phyloP scores from a whole-genome alignment of 2,329 filamentous ascomycete species.

The Fonsecaea pedrosoi region DNA sequence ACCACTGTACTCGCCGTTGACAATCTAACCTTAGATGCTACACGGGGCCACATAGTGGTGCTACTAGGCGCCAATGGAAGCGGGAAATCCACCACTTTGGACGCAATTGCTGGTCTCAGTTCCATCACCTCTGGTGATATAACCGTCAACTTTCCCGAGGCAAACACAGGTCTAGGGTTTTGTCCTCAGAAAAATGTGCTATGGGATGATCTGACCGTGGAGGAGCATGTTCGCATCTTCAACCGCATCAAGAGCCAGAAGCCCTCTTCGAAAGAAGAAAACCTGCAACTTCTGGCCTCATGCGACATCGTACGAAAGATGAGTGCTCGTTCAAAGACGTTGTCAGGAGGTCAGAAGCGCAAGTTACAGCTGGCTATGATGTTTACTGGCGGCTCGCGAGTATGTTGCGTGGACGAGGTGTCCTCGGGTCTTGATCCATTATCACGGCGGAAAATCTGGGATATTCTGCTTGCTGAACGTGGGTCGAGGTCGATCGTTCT shows the following conservation, averaged over 20 bases:
- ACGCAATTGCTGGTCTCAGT: slow-evolving; percentile 83
- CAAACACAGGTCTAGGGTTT: slow-evolving; percentile 79
- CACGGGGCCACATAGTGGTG: slow-evolving; percentile 82
- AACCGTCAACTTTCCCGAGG: slow-evolving; percentile 77
- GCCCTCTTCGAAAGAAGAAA: slow-evolving; percentile 32
- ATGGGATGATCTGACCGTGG: slow-evolving; percentile 86
- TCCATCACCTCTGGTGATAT: slow-evolving; percentile 78
- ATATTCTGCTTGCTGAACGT: slow-evolving; percentile 85
- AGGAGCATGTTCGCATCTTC: slow-evolving; percentile 84
- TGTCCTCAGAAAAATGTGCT: slow-evolving; percentile 94
- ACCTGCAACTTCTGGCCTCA: slow-evolving; percentile 65
- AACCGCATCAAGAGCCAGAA: slow-evolving; percentile 70
- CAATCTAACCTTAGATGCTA: slow-evolving; percentile 72
- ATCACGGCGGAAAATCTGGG: slow-evolving; percentile 88
- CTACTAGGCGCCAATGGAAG: slow-evolving; percentile 88
- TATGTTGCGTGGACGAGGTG: slow-evolving; percentile 92
- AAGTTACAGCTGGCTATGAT: slow-evolving; percentile 95
- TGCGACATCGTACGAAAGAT: slow-evolving; percentile 80
- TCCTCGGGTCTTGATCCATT: slow-evolving; percentile 87
- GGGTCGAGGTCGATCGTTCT: slow-evolving; percentile 82
- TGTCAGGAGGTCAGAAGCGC: slow-evolving; percentile 90
- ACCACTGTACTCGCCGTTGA: slow-evolving; percentile 80
- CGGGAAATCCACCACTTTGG: slow-evolving; percentile 88
- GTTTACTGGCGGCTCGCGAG: slow-evolving; percentile 85
- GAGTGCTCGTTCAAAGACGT: slow-evolving; percentile 72